phyloP scores from a whole-genome alignment of 768 basidiomycete species.

The Tulasnella sp. region DNA sequence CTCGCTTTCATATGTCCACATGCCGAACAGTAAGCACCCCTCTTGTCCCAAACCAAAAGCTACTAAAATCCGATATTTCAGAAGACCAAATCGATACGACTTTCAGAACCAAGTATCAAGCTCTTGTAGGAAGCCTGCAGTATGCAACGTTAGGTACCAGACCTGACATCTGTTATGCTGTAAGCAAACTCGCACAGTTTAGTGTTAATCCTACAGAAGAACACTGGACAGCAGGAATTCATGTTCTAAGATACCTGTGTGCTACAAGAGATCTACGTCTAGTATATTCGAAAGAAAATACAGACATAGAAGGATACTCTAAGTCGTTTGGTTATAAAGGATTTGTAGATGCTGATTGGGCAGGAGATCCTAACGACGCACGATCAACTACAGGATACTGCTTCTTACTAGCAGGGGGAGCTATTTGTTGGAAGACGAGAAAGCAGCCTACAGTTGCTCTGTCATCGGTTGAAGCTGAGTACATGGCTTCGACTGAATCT shows the following conservation, averaged over 20 bases:
- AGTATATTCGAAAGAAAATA: not conserved
- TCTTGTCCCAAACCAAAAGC: not conserved
- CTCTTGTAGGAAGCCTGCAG: constrained; percentile 15
- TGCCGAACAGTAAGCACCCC: not conserved
- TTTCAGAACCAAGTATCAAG: not conserved
- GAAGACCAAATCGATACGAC: not conserved
- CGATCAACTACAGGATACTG: not conserved
- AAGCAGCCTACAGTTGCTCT: constrained; percentile 9
- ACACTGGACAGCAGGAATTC: constrained; percentile 16
- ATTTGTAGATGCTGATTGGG: constrained; percentile 27
- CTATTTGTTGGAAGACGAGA: constrained; percentile 13
- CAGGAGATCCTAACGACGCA: not conserved
- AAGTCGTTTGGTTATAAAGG: not conserved
- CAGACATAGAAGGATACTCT: not conserved
- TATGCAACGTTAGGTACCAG: constrained; percentile 17
- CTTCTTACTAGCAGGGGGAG: not conserved
- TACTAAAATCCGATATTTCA: no score
- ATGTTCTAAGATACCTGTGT: constrained; percentile 17
- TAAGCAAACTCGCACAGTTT: constrained; percentile 20
- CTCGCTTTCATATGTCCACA: not conserved
- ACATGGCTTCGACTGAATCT: constrained; percentile 14
- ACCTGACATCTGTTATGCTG: constrained; percentile 24
- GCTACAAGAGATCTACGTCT: constrained; percentile 4
- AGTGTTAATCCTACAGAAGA: constrained; percentile 10
- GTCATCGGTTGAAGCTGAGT: constrained; percentile 19